Evolutionary conservation across 192 early-diverging fungal genomes (phyloP).

Genomic region (Backusella sp.): DNA sequence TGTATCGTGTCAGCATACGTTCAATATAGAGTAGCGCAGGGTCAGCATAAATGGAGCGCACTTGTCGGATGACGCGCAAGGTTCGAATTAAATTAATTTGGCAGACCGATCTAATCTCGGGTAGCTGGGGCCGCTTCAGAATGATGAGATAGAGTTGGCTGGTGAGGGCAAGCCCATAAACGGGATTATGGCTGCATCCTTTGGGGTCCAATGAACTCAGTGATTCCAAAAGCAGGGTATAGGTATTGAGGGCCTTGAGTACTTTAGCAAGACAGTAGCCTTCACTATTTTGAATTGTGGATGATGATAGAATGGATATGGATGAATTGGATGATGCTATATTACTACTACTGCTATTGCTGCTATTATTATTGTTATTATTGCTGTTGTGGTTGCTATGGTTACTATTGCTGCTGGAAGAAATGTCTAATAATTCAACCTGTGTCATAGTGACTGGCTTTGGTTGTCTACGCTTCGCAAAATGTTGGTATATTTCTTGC

Average conservation of each 20-base stretch:
- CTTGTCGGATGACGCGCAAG: background rate
- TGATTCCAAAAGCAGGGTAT: conserved; percentile 20
- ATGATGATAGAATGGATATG: background rate
- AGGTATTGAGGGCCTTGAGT: conserved; percentile 8
- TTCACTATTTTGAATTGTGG: background rate
- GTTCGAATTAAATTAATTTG: conserved; percentile 21
- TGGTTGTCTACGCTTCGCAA: background rate
- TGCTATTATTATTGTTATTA: background rate
- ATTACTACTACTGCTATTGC: background rate
- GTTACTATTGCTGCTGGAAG: background rate
- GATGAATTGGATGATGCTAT: background rate
- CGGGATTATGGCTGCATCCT: conserved; percentile 17
- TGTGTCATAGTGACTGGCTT: background rate
- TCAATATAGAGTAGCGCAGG: conserved; percentile 10
- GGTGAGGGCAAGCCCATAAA: conserved; percentile 5
- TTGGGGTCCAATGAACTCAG: conserved; percentile 7
- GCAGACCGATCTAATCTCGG: conserved; percentile 10
- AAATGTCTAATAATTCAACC: background rate
- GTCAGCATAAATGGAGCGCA: background rate
- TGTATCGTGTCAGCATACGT: background rate
- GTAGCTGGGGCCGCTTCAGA: background rate
- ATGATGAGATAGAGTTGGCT: conserved; percentile 12
- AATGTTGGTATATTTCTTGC: conserved; percentile 15
- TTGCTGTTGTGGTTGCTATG: background rate
- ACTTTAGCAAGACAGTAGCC: conserved; percentile 9